Evolutionary conservation across 768 basidiomycete genomes (phyloP).

Genomic region (Leccinellum albellum): DNA sequence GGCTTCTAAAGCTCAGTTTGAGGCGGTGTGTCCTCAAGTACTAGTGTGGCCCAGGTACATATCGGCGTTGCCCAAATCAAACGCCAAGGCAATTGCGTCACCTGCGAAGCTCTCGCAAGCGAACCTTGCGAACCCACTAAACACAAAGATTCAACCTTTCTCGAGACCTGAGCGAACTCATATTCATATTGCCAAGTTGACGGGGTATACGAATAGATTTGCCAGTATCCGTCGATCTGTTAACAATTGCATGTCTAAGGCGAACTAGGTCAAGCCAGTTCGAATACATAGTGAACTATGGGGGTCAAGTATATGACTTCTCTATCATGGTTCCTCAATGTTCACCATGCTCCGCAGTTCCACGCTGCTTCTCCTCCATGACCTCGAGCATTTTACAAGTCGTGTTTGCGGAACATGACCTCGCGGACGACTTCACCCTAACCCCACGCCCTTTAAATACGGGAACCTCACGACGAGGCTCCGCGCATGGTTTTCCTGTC

Average conservation of each 20-base stretch:
- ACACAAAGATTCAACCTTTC: neutral
- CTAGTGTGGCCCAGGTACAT: neutral
- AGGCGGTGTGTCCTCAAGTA: constrained; percentile 15
- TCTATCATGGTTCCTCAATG: constrained; percentile 4
- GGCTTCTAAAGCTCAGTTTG: neutral
- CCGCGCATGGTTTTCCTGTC: constrained; percentile 23
- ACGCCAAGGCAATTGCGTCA: neutral
- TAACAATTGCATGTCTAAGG: neutral
- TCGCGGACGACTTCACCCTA: constrained; percentile 14
- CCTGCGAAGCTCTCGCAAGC: neutral
- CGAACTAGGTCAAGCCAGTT: constrained; percentile 7
- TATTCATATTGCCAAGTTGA: neutral
- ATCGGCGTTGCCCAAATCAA: neutral
- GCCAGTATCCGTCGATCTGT: neutral
- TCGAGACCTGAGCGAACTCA: neutral
- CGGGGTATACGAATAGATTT: neutral
- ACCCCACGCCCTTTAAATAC: constrained; percentile 28
- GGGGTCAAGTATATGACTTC: constrained; percentile 9
- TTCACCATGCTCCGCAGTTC: constrained; percentile 21
- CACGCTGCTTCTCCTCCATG: constrained; percentile 17
- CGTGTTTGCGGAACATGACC: constrained; percentile 20
- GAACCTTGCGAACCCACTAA: neutral
- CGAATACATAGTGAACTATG: constrained; percentile 1
- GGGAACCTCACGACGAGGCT: constrained; percentile 10
- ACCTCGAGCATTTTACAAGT: constrained; percentile 18